phyloP scores from a whole-genome alignment of 2,329 filamentous ascomycete genomes.

The Dothistroma septosporum region DNA sequence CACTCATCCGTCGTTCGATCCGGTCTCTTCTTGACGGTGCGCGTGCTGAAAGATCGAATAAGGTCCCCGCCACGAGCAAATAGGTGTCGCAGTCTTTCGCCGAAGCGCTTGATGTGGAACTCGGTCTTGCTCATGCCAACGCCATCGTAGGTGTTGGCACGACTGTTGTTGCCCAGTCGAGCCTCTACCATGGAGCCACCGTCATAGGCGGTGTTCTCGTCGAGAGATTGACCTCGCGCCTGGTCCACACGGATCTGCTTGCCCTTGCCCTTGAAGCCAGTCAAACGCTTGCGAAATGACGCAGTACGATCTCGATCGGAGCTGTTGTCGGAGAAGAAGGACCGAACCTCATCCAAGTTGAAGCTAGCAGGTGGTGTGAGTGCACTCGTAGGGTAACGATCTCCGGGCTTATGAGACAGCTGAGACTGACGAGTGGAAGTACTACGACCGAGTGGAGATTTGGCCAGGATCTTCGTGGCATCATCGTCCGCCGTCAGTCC shows the following conservation, averaged over 20 bases:
- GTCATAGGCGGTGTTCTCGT: constrained; percentile 30
- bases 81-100: constrained; percentile 37
- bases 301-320: constrained; percentile 31
- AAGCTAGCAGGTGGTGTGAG: constrained; percentile 41
- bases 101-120: constrained; percentile 39
- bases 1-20: constrained; percentile 20
- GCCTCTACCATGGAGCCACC: constrained; percentile 26
- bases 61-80: constrained; percentile 36
- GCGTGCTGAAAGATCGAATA: constrained; percentile 30
- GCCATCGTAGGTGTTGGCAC: constrained; percentile 30
- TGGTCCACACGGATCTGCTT: constrained; percentile 13
- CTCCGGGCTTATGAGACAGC: constrained; percentile 39
- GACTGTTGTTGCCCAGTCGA: constrained; percentile 21
- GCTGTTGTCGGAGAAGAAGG: constrained; percentile 43
- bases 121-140: constrained; percentile 39
- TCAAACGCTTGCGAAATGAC: constrained; percentile 37
- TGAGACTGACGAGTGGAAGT: constrained; percentile 15
- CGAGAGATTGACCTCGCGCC: constrained; percentile 22
- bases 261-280: constrained; percentile 23
- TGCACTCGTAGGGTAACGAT: constrained; percentile 48
- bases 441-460: constrained; percentile 17
- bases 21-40: constrained; percentile 10
- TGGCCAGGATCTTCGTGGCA: constrained; percentile 14
- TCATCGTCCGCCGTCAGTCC: constrained; percentile 17
- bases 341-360: constrained; percentile 41